These are phyloP conservation scores for Neopestalotiopsis rosae DNA, from an alignment of 2,329 filamentous ascomycete genomes.

Conservation along the genomic window DNA sequence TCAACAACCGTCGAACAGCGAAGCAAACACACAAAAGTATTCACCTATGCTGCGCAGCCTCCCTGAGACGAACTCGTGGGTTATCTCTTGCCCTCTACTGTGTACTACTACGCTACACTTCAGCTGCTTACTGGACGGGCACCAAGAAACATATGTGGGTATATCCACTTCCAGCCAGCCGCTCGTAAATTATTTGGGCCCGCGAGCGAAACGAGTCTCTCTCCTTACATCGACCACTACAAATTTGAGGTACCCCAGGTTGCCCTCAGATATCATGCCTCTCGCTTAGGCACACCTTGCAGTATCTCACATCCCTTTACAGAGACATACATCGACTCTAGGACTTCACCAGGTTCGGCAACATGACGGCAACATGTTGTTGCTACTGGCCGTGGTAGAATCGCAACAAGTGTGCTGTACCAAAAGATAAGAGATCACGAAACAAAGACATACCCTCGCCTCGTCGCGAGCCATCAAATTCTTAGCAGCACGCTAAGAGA, in stretches of 20 bases:
- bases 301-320: not conserved
- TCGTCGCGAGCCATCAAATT: not conserved
- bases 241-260: not conserved
- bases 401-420: not conserved
- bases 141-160: not conserved
- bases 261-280: not conserved
- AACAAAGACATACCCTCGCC: not conserved
- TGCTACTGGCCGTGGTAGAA: constrained; percentile 11
- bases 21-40: not conserved
- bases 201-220: not conserved
- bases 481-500: not conserved
- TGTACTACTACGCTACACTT: not conserved
- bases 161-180: constrained; percentile 11
- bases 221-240: not conserved
- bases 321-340: not conserved
- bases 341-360: not conserved
- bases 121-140: constrained; percentile 7
- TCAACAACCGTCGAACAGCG: not conserved
- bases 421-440: constrained; percentile 14
- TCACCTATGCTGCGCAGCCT: not conserved
- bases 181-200: not conserved
- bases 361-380: not conserved
- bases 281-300: not conserved
- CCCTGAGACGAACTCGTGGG: not conserved
- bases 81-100: not conserved